Conservation (phyloP, 352 stramenopile genomes). For the Pythium volutum region DNA sequence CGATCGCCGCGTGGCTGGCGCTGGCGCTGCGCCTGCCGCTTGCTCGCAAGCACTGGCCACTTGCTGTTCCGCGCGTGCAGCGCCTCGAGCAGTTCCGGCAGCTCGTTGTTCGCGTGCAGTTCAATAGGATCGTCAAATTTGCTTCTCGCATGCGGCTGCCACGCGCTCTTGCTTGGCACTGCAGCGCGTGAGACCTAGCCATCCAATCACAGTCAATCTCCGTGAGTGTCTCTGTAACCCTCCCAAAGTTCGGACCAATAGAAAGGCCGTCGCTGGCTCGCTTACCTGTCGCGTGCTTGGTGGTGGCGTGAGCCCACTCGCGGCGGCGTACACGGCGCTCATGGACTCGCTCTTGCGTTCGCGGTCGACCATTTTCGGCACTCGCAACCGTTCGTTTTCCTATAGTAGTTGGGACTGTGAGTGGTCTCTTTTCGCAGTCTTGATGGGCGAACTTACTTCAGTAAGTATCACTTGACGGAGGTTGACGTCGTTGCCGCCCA, state of each 20-base stretch:
- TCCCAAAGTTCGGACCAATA: neutral
- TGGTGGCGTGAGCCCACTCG: conserved; percentile 22
- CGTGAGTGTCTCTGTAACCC: neutral
- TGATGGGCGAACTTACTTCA: neutral
- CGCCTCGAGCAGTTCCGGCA: conserved; percentile 17
- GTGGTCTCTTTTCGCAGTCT: neutral
- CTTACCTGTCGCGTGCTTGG: conserved; percentile 15
- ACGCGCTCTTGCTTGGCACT: neutral
- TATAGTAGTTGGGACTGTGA: conserved; percentile 3
- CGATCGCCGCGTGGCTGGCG: neutral
- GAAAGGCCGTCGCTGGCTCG: neutral
- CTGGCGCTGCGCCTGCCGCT: neutral
- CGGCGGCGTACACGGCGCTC: conserved; percentile 30
- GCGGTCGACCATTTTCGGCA: neutral
- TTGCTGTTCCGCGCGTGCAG: conserved; percentile 16
- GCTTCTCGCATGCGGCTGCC: neutral
- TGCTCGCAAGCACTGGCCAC: conserved; percentile 1
- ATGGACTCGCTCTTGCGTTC: conserved; percentile 14
- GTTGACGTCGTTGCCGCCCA: too few relatives aligned
- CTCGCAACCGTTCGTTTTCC: neutral
- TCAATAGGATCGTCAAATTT: neutral
- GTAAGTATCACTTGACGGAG: conserved; percentile 12
- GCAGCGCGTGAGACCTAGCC: neutral
- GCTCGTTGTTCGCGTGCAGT: neutral
- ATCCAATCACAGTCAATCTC: neutral